A percentile compares a stretch with the other conserved stretches of the same genome.
Evolutionary conservation across 345 rosid genomes (phyloP).

Genomic region (Arabis alpina): DNA sequence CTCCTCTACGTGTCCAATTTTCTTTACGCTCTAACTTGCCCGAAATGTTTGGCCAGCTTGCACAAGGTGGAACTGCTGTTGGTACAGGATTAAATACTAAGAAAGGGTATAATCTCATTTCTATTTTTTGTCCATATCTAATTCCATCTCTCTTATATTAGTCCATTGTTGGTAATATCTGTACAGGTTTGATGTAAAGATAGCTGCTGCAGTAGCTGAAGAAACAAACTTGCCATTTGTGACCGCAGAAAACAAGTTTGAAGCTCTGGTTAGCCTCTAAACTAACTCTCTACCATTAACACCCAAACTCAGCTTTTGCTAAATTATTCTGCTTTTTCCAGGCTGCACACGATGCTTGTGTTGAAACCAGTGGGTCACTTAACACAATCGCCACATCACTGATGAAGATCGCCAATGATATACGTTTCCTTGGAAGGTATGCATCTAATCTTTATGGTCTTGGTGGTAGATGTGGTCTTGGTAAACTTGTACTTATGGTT

Average conservation of each 20-base stretch:
- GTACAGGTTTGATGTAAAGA: slow-evolving; percentile 83
- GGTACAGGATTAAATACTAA: slow-evolving; percentile 97
- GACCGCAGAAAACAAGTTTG: slow-evolving; percentile 97
- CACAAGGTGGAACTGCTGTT: slow-evolving; percentile 99
- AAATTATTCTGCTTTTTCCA: slow-evolving; percentile 41
- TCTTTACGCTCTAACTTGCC: slow-evolving; percentile 45
- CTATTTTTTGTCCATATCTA: background rate
- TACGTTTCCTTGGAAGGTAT: slow-evolving; percentile 88
- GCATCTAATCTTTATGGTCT: slow-evolving; percentile 30
- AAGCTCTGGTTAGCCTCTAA: slow-evolving; percentile 80
- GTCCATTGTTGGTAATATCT: slow-evolving; percentile 32
- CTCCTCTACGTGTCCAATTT: slow-evolving; percentile 19
- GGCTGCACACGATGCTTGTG: slow-evolving; percentile 99
- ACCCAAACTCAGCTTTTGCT: background rate
- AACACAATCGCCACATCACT: slow-evolving; percentile 80
- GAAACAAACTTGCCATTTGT: slow-evolving; percentile 88
- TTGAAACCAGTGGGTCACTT: slow-evolving; percentile 92
- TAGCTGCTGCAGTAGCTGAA: slow-evolving; percentile 93
- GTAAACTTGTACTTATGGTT: slow-evolving; percentile 62
- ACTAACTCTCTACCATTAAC: background rate
- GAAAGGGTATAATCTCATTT: slow-evolving; percentile 70
- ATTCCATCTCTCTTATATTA: slow-evolving; percentile 1
- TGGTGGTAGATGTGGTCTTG: slow-evolving; percentile 81
- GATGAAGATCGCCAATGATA: slow-evolving; percentile 95
- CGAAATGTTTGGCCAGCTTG: slow-evolving; percentile 68